Percentiles rank a stretch among this genome's conserved stretches.
phyloP scores from a whole-genome alignment of 1,284 basidiomycete genomes.

The Chondrostereum purpureum region DNA sequence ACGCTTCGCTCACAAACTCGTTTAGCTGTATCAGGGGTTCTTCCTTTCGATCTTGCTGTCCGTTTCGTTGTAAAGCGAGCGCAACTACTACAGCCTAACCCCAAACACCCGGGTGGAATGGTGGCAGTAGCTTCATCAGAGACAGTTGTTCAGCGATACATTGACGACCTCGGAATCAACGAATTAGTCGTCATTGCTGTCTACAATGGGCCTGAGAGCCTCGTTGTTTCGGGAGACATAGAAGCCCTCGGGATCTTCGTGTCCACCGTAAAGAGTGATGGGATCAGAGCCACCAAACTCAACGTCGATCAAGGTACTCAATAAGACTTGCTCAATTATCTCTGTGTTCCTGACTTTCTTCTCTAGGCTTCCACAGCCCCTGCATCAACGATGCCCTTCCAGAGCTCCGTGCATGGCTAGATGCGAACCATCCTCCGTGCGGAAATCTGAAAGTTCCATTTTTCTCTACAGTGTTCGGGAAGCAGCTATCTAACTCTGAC shows the following conservation, averaged over 20 bases:
- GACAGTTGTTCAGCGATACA: slow-evolving; percentile 16
- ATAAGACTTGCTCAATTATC: neutral
- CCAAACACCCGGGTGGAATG: slow-evolving; percentile 23
- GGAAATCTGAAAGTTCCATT: slow-evolving; percentile 20
- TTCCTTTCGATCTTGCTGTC: slow-evolving; percentile 23
- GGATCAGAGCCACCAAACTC: slow-evolving; percentile 15
- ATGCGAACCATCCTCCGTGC: slow-evolving; percentile 16
- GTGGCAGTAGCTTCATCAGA: slow-evolving; percentile 23
- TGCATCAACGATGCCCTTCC: slow-evolving; percentile 22
- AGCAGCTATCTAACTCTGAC: slow-evolving; percentile 18
- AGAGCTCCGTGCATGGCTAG: slow-evolving; percentile 22
- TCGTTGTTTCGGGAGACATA: slow-evolving; percentile 27
- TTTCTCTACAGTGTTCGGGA: slow-evolving; percentile 24
- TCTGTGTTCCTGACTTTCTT: neutral
- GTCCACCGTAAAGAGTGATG: slow-evolving; percentile 22
- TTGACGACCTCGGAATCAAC: slow-evolving; percentile 18
- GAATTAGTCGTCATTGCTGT: slow-evolving; percentile 23
- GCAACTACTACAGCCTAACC: slow-evolving; percentile 22
- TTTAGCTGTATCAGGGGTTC: slow-evolving; percentile 17
- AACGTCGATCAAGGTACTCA: slow-evolving; percentile 23
- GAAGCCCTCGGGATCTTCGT: slow-evolving; percentile 22
- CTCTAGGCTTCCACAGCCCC: slow-evolving; percentile 29
- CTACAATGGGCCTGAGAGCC: slow-evolving; percentile 22
- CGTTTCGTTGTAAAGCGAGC: slow-evolving; percentile 26
- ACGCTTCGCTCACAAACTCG: slow-evolving; percentile 10